These are phyloP conservation scores for Syzygium malaccense DNA, from an alignment of 441 rosid genomes.

Conservation along the genomic window DNA sequence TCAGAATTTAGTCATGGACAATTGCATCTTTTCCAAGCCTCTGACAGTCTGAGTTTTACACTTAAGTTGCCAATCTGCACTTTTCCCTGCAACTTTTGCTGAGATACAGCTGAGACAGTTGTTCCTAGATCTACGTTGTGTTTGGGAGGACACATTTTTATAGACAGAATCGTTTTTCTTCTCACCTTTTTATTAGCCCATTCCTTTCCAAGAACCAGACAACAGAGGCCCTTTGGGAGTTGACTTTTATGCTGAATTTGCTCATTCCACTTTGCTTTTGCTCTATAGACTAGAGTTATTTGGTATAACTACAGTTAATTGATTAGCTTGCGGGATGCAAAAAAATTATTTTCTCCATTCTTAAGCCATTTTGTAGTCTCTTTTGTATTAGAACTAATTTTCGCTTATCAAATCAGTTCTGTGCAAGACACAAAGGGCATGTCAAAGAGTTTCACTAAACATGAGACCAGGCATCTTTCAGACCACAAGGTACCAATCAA, in stretches of 20 bases:
- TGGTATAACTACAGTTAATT: neutral
- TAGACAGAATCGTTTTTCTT: neutral
- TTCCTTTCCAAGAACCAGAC: neutral
- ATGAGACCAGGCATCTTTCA: conserved; percentile 53
- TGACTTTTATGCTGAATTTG: neutral
- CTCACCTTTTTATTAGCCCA: neutral
- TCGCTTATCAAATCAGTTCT: conserved; percentile 29
- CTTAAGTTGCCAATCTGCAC: neutral
- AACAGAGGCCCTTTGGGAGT: neutral
- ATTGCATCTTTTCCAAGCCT: neutral
- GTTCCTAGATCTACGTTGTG: neutral
- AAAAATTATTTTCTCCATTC: neutral
- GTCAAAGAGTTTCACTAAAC: conserved; percentile 50
- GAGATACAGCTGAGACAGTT: neutral
- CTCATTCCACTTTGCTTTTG: neutral
- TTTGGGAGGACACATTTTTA: neutral
- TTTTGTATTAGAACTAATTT: neutral
- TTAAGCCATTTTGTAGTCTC: neutral
- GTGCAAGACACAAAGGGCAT: conserved; percentile 37
- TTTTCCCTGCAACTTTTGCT: neutral
- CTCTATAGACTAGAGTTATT: neutral
- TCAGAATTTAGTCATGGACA: neutral
- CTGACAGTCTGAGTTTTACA: neutral
- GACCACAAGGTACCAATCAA: conserved; percentile 59
- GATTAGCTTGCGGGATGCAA: neutral